These are phyloP conservation scores for Coemansia sp. DNA, from an alignment of 192 early-diverging fungal species.

Conservation along the genomic window DNA sequence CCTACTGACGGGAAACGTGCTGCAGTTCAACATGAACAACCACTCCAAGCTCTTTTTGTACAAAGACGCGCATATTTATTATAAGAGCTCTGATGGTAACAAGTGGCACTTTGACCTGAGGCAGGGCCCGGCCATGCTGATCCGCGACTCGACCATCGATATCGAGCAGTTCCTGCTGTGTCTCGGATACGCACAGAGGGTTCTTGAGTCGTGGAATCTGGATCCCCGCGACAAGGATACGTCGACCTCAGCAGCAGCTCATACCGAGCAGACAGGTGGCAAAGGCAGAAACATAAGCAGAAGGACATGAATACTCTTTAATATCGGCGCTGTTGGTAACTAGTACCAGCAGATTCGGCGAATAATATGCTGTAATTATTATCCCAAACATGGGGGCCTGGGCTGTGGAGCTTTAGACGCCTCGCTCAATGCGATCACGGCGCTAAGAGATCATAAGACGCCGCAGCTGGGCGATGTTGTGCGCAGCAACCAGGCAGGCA, in stretches of 20 bases:
- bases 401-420: neutral
- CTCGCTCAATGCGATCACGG: neutral
- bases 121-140: slow-evolving; percentile 46
- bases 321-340: neutral
- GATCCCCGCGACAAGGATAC: neutral
- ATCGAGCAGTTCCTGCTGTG: slow-evolving; percentile 50
- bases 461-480: too few relatives aligned
- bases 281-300: neutral
- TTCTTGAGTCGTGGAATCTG: slow-evolving; percentile 36
- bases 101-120: slow-evolving; percentile 53
- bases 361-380: neutral
- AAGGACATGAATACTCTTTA: neutral
- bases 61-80: slow-evolving; percentile 40
- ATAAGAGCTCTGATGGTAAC: slow-evolving; percentile 30
- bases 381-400: neutral
- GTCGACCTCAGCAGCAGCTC: neutral
- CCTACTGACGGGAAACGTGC: slow-evolving; percentile 47
- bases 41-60: slow-evolving; percentile 53
- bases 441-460: too few relatives aligned
- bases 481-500: too few relatives aligned
- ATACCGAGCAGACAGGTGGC: neutral
- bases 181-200: slow-evolving; percentile 42
- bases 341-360: neutral
- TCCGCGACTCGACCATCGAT: slow-evolving; percentile 36
- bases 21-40: slow-evolving; percentile 49